Percentiles rank a stretch among this genome's conserved stretches.
Evolutionary conservation across 2,329 filamentous ascomycete genomes (phyloP).

Genomic region (Colletotrichum spinosum): DNA sequence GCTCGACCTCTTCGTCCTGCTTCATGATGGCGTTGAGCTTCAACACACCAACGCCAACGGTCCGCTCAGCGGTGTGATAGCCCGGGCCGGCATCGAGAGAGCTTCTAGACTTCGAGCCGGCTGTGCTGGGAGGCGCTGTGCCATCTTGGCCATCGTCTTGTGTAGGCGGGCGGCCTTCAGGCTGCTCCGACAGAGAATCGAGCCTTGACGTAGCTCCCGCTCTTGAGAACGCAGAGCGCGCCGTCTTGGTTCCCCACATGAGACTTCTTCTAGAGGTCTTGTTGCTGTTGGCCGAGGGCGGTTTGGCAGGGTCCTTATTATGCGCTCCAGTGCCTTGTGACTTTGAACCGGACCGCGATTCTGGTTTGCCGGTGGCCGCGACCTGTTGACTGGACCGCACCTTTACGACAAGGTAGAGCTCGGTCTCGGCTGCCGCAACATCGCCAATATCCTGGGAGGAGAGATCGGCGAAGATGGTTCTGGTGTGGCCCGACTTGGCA

Average conservation of each 20-base stretch:
- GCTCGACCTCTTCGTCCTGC: conserved; percentile 77
- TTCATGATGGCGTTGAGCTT: conserved; percentile 82
- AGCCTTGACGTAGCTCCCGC: conserved; percentile 61
- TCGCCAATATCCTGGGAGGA: conserved; percentile 79
- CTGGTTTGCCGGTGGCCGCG: conserved; percentile 54
- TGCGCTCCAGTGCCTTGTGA: conserved; percentile 51
- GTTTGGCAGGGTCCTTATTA: conserved; percentile 52
- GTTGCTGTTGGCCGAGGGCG: conserved; percentile 54
- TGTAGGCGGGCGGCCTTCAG: conserved; percentile 49
- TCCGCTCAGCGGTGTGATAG: conserved; percentile 69
- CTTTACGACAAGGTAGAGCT: conserved; percentile 86
- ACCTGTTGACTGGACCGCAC: conserved; percentile 73
- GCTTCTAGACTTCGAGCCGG: conserved; percentile 56
- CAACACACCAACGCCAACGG: conserved; percentile 81
- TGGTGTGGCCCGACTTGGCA: conserved; percentile 75
- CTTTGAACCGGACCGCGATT: conserved; percentile 63
- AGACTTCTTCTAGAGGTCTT: conserved; percentile 65
- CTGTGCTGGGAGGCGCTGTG: conserved; percentile 63
- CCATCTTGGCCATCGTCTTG: conserved; percentile 57
- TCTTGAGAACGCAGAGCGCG: conserved; percentile 66
- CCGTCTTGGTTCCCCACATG: conserved; percentile 71
- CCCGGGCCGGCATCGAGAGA: conserved; percentile 49
- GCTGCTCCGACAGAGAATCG: conserved; percentile 65
- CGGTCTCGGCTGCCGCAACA: conserved; percentile 70
- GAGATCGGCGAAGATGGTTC: conserved; percentile 89